phyloP scores from a whole-genome alignment of 169 alveolate genomes.

The Perkinsus olseni region DNA sequence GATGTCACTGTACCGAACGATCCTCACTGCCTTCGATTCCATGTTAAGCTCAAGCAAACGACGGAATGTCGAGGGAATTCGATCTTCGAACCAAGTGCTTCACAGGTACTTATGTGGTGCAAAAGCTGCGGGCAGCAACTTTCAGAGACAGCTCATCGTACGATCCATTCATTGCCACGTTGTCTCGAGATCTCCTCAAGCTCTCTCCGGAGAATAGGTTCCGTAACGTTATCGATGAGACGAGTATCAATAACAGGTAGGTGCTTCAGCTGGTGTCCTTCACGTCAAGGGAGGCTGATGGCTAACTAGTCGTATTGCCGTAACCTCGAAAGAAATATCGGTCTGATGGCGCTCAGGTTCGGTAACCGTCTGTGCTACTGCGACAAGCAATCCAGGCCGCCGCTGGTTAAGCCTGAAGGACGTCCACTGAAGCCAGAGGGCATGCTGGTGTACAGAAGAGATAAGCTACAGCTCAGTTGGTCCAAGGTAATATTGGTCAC shows the following conservation, averaged over 20 bases:
- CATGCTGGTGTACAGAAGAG: background rate
- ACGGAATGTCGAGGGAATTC: no score
- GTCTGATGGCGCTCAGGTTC: background rate
- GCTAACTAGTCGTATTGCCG: no score
- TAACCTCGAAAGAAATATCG: no score
- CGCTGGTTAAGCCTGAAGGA: background rate
- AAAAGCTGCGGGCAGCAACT: background rate
- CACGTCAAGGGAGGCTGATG: background rate
- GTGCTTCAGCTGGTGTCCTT: background rate
- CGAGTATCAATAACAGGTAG: background rate
- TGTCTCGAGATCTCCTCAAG: background rate
- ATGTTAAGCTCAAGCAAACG: no score
- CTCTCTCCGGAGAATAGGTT: background rate
- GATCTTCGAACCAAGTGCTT: no score
- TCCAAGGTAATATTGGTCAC: background rate
- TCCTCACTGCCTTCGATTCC: no score
- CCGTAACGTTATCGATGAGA: background rate
- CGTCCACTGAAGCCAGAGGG: background rate
- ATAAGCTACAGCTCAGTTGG: background rate
- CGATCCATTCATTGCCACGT: background rate
- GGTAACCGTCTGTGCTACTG: background rate
- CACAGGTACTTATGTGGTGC: background rate
- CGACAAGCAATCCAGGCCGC: background rate
- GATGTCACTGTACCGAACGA: no score
- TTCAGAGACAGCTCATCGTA: background rate